Evolutionary conservation across 179 eudicot genomes (phyloP), one percentile per base, ranked within the genome.

Genomic region (Sideroxylon spinosum): DNA sequence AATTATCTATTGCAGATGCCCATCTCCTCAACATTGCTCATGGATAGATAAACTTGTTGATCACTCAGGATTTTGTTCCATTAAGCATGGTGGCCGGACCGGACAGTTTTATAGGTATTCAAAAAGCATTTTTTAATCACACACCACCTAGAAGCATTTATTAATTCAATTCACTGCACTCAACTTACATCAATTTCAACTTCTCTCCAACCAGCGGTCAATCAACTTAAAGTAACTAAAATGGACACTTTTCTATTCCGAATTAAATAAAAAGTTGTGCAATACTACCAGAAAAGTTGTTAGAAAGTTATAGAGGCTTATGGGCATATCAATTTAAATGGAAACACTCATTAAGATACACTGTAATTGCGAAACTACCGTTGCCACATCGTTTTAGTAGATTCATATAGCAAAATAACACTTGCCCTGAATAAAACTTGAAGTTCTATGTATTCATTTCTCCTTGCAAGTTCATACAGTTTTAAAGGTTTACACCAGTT

Each of bases 21-120:
- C 76, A 74, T 74, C 26, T 71, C 37, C 29, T 57, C 50, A 74
- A 74, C 53, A 37, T 9, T 20, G 53, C 32, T 57, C 68, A 13
- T 74, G 9, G 53, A 23, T 59, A 20, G 29, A 57, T 5, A 71
- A 23, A 4, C 74, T 74, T 74, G 17, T 74, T 56, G 49, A 25
- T 57, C 32, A 50, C 77, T 12, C 66, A 74, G 13, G 60, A 59
- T 16, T 74, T 57, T 32, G 29, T 20, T n/a, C 64, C 23, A 44
- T 23, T 62, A 62, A 25, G 70, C 53, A 75, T 25, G 46, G 28
- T 13, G n/a, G 55, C 57, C 32, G 46, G 17, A 48, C 57, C 32
- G 46, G 17, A 48, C 11, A 46, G 55, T 20, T 29, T 2, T 59
- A 50, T 59, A 16, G 2, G 60, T 73, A 26, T 29, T 73, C 50